phyloP scores from a whole-genome alignment of 1,284 basidiomycete species.

The Ganoderma resinaceum region DNA sequence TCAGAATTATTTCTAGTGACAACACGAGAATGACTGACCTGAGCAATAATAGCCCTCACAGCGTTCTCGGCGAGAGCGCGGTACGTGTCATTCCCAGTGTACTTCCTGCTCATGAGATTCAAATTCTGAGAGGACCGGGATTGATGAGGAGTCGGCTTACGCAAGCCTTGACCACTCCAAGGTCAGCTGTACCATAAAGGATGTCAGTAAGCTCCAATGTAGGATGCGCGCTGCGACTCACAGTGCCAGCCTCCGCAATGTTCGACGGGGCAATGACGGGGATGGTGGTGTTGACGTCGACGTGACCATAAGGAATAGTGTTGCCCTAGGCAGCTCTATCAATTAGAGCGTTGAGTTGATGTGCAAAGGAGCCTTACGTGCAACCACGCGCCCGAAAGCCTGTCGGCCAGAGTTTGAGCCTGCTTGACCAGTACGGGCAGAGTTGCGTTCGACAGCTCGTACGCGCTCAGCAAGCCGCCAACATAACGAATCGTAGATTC shows the following conservation, averaged over 20 bases:
- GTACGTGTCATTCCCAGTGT: conserved; percentile 67
- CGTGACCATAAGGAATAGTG: conserved; percentile 55
- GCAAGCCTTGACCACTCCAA: conserved; percentile 52
- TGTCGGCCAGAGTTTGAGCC: conserved; percentile 76
- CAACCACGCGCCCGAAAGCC: conserved; percentile 68
- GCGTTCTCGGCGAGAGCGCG: conserved; percentile 57
- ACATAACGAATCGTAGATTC: conserved; percentile 92
- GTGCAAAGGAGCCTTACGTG: conserved; percentile 45
- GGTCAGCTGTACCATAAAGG: conserved; percentile 45
- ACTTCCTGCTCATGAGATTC: conserved; percentile 43
- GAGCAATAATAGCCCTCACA: conserved; percentile 54
- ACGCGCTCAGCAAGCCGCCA: conserved; percentile 77
- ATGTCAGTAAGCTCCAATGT: neutral
- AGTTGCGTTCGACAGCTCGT: conserved; percentile 77
- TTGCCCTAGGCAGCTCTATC: conserved; percentile 45
- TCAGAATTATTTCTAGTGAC: neutral
- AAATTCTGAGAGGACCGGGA: neutral
- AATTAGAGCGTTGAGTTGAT: neutral
- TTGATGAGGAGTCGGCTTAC: conserved; percentile 27
- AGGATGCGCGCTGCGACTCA: conserved; percentile 40
- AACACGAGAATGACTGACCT: conserved; percentile 24
- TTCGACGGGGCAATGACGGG: conserved; percentile 55
- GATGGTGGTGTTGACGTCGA: conserved; percentile 59
- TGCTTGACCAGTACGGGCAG: conserved; percentile 61
- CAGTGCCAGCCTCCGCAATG: conserved; percentile 74